phyloP scores from a whole-genome alignment of 805 yeast genomes.

The Monosporozyma servazzii region DNA sequence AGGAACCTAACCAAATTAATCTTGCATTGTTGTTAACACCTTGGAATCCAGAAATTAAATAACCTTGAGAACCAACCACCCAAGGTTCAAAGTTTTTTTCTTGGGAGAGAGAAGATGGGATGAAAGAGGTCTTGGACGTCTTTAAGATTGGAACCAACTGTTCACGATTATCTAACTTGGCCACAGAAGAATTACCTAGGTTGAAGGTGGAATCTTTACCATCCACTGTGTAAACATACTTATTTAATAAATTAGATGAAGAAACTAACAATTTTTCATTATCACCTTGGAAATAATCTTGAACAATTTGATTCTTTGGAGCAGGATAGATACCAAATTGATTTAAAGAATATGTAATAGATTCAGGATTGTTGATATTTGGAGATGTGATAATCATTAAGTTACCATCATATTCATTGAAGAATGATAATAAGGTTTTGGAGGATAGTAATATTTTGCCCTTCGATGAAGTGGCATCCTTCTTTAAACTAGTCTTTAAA shows the following conservation, averaged over 20 bases:
- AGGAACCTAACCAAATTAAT: constrained; percentile 71
- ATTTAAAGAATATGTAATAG: constrained; percentile 55
- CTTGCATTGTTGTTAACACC: constrained; percentile 70
- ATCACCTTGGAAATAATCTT: constrained; percentile 51
- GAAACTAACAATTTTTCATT: constrained; percentile 7
- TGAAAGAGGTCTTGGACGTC: constrained; percentile 58
- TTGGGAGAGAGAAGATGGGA: constrained; percentile 18
- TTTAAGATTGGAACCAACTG: constrained; percentile 59
- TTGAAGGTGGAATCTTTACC: constrained; percentile 11
- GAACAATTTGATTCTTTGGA: constrained; percentile 56
- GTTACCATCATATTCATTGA: constrained; percentile 58
- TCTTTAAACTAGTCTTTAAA: background rate
- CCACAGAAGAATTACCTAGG: constrained; percentile 49
- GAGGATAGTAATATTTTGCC: constrained; percentile 40
- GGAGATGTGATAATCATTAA: constrained; percentile 53
- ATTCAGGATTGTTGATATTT: constrained; percentile 45
- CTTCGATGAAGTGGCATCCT: constrained; percentile 16
- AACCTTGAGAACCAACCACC: constrained; percentile 77
- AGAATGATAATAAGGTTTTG: constrained; percentile 47
- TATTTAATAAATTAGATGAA: constrained; percentile 10
- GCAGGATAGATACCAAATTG: constrained; percentile 80
- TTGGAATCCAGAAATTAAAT: constrained; percentile 69
- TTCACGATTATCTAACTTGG: constrained; percentile 61
- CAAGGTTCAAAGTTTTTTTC: constrained; percentile 41
- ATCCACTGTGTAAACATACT: constrained; percentile 2